Percentiles rank a stretch among this genome's conserved stretches.
Conservation (phyloP, 352 stramenopile genomes). For the Phytopythium delawarense region DNA sequence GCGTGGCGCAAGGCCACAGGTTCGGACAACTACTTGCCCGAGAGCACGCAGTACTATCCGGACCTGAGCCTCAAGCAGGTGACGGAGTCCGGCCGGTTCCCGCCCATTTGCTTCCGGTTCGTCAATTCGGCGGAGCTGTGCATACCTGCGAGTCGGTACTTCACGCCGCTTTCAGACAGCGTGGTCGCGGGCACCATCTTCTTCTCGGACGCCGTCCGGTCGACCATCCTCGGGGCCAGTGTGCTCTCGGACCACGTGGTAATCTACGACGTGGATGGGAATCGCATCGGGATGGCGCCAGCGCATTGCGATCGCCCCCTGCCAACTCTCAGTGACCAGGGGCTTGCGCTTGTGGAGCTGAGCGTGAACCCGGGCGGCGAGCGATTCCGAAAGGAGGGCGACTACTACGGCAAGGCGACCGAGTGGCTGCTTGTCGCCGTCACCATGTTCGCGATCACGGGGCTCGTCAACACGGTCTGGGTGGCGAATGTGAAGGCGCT, state of each 20-base stretch:
- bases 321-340: not conserved
- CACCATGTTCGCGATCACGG: constrained; percentile 35
- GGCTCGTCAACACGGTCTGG: constrained; percentile 55
- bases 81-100: constrained; percentile 28
- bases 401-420: constrained; percentile 27
- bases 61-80: not conserved
- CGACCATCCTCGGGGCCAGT: constrained; percentile 70
- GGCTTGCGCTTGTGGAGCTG: constrained; percentile 30
- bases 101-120: constrained; percentile 67
- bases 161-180: constrained; percentile 26
- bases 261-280: constrained; percentile 75
- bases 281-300: constrained; percentile 54
- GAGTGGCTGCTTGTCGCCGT: constrained; percentile 38
- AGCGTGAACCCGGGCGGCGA: constrained; percentile 57
- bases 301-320: constrained; percentile 40
- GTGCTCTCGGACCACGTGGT: constrained; percentile 67
- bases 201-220: constrained; percentile 56
- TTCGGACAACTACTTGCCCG: constrained; percentile 29
- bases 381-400: constrained; percentile 35
- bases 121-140: constrained; percentile 54
- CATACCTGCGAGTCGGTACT: constrained; percentile 45
- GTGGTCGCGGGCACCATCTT: constrained; percentile 65
- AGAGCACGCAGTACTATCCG: constrained; percentile 47
- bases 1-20: constrained; percentile 48
- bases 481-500: constrained; percentile 19